Conservation (phyloP, 2,329 filamentous ascomycete species). For the Corinectria fuckeliana region DNA sequence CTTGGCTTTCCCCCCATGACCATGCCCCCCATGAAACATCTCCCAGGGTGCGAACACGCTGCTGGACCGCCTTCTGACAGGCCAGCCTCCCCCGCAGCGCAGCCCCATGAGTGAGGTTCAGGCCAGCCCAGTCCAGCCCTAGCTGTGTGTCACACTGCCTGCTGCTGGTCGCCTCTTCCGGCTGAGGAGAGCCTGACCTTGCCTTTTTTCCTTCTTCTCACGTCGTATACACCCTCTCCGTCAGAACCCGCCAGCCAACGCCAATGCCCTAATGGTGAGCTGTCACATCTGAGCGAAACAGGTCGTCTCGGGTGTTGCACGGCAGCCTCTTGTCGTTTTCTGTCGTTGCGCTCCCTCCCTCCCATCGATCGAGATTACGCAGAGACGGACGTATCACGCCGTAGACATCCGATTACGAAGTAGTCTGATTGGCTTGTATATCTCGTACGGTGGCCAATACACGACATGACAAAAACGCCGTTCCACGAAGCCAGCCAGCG, state of each 20-base stretch:
- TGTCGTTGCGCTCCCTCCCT: not conserved
- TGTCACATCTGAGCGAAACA: slow-evolving; percentile 7
- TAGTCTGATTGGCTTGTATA: not conserved
- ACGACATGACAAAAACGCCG: not conserved
- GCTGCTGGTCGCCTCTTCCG: not conserved
- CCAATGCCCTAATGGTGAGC: no score
- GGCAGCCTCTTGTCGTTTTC: not conserved
- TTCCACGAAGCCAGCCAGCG: not conserved
- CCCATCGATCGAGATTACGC: not conserved
- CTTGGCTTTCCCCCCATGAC: not conserved
- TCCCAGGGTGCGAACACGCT: slow-evolving; percentile 7
- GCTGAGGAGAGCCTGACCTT: not conserved
- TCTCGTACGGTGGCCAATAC: not conserved
- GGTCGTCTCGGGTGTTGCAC: not conserved
- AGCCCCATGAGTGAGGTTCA: not conserved
- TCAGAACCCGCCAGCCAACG: not conserved
- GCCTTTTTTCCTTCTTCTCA: not conserved
- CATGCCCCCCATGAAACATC: slow-evolving; percentile 2
- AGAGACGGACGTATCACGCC: not conserved
- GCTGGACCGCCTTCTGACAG: slow-evolving; percentile 9
- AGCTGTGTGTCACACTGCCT: not conserved
- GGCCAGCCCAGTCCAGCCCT: not conserved
- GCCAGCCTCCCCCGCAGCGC: slow-evolving; percentile 6
- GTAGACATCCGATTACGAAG: not conserved
- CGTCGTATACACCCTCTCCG: not conserved